These are phyloP conservation scores for Phanerochaete sordida DNA, from an alignment of 768 basidiomycete species.

Conservation along the genomic window DNA sequence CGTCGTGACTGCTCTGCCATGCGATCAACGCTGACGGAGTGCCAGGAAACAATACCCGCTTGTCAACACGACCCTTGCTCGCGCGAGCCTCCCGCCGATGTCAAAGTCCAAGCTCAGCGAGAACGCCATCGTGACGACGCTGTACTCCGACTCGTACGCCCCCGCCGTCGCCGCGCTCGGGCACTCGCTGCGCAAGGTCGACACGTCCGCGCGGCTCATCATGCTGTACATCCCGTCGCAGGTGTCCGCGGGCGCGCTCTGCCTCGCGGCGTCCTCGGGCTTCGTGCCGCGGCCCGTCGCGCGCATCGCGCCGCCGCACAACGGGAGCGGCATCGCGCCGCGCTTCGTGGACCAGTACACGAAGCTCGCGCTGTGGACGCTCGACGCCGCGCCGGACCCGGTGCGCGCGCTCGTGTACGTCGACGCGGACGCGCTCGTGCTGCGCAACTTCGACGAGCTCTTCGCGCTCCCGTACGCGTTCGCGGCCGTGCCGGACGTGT, in stretches of 20 bases:
- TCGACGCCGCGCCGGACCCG: constrained; percentile 25
- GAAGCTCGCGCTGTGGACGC: constrained; percentile 39
- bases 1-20: background rate
- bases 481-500: constrained; percentile 40
- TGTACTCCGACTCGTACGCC: constrained; percentile 30
- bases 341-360: constrained; percentile 42
- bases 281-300: constrained; percentile 34
- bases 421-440: constrained; percentile 41
- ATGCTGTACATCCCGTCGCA: constrained; percentile 33
- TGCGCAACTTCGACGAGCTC: constrained; percentile 41
- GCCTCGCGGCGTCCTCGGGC: constrained; percentile 35
- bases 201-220: constrained; percentile 30
- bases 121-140: constrained; percentile 26
- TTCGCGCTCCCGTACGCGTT: constrained; percentile 38
- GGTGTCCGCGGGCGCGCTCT: constrained; percentile 36
- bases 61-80: background rate
- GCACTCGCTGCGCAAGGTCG: constrained; percentile 26
- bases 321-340: constrained; percentile 30
- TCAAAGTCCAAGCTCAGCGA: background rate
- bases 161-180: constrained; percentile 30
- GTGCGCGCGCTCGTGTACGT: constrained; percentile 35
- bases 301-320: constrained; percentile 35
- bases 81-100: background rate
- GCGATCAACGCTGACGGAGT: too few species aligned
- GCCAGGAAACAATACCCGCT: background rate